phyloP scores from a whole-genome alignment of 2,329 filamentous ascomycete species.

The Aspergillus viridinutans region DNA sequence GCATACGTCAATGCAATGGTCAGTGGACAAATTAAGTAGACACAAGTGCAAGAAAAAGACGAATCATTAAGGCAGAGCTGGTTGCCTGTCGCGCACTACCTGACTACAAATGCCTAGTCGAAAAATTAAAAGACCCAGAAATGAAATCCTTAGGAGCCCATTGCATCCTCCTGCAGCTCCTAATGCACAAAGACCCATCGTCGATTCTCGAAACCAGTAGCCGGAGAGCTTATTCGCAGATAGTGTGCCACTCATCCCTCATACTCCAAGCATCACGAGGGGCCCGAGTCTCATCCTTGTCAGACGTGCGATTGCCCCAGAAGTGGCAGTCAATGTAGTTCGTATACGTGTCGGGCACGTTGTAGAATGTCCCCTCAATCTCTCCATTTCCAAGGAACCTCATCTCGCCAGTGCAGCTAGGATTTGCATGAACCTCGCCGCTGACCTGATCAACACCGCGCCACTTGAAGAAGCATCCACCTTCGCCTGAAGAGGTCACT shows the following conservation, averaged over 20 bases:
- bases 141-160: not conserved
- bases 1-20: no score
- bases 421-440: not conserved
- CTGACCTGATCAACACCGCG: not conserved
- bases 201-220: not conserved
- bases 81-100: no score
- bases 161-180: not conserved
- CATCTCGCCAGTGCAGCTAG: not conserved
- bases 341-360: not conserved
- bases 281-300: not conserved
- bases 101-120: not conserved
- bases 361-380: constrained; percentile 3
- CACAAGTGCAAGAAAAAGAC: not conserved
- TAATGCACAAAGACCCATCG: not conserved
- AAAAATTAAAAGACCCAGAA: not conserved
- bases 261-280: constrained; percentile 1
- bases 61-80: no score
- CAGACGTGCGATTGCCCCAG: constrained; percentile 1
- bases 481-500: not conserved
- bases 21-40: not conserved
- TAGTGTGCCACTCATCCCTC: not conserved
- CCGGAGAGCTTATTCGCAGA: not conserved
- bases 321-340: constrained; percentile 1
- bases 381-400: constrained; percentile 3
- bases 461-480: constrained; percentile 5